Percentiles rank a stretch among this genome's conserved stretches.
Evolutionary conservation across 352 stramenopile species (phyloP).

Genomic region (Achlya hypogyna): DNA sequence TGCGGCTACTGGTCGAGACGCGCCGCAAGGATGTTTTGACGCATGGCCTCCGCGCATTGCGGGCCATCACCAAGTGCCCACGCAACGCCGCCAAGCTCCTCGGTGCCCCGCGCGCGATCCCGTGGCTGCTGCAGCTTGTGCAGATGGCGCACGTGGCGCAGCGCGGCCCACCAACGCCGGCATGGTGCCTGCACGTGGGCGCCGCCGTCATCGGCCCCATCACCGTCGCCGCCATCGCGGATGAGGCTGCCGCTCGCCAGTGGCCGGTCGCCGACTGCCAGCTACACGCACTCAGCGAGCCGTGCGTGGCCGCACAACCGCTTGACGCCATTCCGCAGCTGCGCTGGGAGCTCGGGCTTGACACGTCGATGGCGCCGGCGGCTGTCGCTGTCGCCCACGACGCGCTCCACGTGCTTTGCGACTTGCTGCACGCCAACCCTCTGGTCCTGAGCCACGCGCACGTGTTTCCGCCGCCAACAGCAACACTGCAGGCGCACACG

Average conservation of each 20-base stretch:
- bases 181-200: background rate
- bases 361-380: slow-evolving; percentile 33
- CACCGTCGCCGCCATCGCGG: background rate
- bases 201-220: background rate
- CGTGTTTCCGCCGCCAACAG: slow-evolving; percentile 50
- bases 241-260: too few species aligned
- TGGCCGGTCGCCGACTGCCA: background rate
- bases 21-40: slow-evolving; percentile 49
- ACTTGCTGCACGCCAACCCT: slow-evolving; percentile 51
- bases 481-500: slow-evolving; percentile 40
- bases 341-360: slow-evolving; percentile 65
- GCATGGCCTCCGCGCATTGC: slow-evolving; percentile 41
- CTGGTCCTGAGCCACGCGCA: slow-evolving; percentile 26
- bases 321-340: slow-evolving; percentile 33
- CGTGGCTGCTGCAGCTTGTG: slow-evolving; percentile 48
- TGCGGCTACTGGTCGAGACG: slow-evolving; percentile 53
- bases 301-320: background rate
- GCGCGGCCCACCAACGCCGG: slow-evolving; percentile 18
- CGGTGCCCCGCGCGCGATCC: slow-evolving; percentile 30
- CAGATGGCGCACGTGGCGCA: slow-evolving; percentile 51
- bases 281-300: too few species aligned
- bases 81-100: slow-evolving; percentile 49
- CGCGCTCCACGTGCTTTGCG: slow-evolving; percentile 50
- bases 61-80: slow-evolving; percentile 38
- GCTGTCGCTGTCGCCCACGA: slow-evolving; percentile 65